phyloP scores from a whole-genome alignment of 306 rosid species.

The Cicer chorassanicum region DNA sequence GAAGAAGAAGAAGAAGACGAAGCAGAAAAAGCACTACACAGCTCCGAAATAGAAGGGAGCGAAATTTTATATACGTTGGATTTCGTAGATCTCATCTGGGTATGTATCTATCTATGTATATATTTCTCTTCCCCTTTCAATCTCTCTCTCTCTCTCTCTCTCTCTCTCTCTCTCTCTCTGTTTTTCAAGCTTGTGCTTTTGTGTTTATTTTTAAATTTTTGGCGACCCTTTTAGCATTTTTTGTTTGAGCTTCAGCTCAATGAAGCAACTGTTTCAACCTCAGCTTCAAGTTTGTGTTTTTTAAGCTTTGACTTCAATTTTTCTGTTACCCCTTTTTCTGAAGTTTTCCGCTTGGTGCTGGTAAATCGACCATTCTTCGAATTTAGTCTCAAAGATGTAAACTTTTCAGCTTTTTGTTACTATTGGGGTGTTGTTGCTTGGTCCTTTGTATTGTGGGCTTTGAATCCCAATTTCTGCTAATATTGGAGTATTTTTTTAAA shows the following conservation, averaged over 20 bases:
- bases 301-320: constrained; percentile 20
- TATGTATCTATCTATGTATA: constrained; percentile 6
- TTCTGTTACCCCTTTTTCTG: neutral
- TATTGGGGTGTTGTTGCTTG: constrained; percentile 22
- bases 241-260: constrained; percentile 19
- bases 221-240: constrained; percentile 40
- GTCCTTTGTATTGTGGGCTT: constrained; percentile 13
- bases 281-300: constrained; percentile 41
- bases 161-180: neutral
- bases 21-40: constrained; percentile 16
- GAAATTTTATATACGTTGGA: constrained; percentile 43
- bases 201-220: neutral
- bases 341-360: constrained; percentile 39
- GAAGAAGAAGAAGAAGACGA: neutral
- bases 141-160: constrained; percentile 15
- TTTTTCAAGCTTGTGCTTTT: constrained; percentile 14
- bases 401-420: constrained; percentile 21
- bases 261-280: constrained; percentile 13
- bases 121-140: neutral
- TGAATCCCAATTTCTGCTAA: constrained; percentile 27
- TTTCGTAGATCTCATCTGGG: constrained; percentile 50
- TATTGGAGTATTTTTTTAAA: neutral
- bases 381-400: constrained; percentile 7
- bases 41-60: constrained; percentile 54
- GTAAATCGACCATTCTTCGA: constrained; percentile 16